Evolutionary conservation across 148 eudicot species (phyloP), one percentile per base, ranked within the genome.

Genomic region (Amaranthus hypochondriacus): DNA sequence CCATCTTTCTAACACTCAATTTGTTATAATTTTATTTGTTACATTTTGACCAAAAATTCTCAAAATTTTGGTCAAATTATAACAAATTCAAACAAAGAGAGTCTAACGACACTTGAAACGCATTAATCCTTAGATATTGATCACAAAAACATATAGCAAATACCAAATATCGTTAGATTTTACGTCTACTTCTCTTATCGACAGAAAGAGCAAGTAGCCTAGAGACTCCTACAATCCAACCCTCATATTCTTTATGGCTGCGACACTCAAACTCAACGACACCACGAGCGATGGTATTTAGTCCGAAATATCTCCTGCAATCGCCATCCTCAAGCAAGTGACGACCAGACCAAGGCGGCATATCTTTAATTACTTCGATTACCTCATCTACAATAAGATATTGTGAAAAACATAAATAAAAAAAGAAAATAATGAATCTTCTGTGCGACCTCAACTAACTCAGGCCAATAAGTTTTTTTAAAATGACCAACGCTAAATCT

Each of bases 331-430:
- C 96, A 1, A 88, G 93, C 73, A 90, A 73, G 82, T 95, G 96
- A 28, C 98, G 96, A 60, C 98, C 98, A 0, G 97, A 86, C 97
- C 98, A 95, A 0, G 98, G 96, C 5, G 97, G 94, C 81, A 90
- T 82, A 76, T 90, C 86, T 86, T 85, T 90, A 70, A 89, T 71
- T 68, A 95, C 98, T 64, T 89, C 98, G 77, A 92, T 57, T 63
- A 95, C 98, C 74, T 87, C 81, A 86, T 95, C 96, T 92, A 82
- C 66, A 67, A 57, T 73, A 67, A 62, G 1, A 4, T 21, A 28
- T 28, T 10, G 3, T 13, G 12, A 43, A 3, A 2, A 2, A 1
- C 39, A 28, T 28, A 28, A 28, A 28, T 28, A 28, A 28, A 28
- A 28, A 28, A 28, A 28, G 39, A 28, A 28, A 28, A 28, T 2